These are phyloP conservation scores for Globisporangium okanoganense DNA, from an alignment of 352 stramenopile genomes.

Conservation along the genomic window DNA sequence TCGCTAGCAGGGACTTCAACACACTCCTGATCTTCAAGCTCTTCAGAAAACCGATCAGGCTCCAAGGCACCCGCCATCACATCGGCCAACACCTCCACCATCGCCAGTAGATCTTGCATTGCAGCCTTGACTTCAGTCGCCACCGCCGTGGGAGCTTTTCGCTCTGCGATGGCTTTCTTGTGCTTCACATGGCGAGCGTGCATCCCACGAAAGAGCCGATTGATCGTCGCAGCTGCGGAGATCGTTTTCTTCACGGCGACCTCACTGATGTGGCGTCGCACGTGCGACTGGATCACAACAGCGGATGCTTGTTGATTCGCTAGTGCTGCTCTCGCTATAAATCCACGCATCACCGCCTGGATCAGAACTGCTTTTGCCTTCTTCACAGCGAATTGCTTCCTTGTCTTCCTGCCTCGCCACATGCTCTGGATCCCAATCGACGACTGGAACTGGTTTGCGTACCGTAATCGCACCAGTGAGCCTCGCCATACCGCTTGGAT, in stretches of 20 bases:
- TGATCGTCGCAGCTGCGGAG: constrained; percentile 9
- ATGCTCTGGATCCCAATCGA: constrained; percentile 23
- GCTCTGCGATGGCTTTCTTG: not conserved
- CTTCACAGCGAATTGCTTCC: constrained; percentile 13
- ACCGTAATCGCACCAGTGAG: constrained; percentile 10
- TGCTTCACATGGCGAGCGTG: not conserved
- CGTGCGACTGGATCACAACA: constrained; percentile 21
- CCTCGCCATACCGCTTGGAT: constrained; percentile 32
- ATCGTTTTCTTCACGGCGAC: constrained; percentile 7
- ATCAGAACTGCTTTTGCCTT: constrained; percentile 22
- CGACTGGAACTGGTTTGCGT: constrained; percentile 8
- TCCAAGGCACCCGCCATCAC: not conserved
- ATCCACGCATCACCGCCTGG: constrained; percentile 20
- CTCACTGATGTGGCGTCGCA: constrained; percentile 13
- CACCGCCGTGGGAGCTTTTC: not conserved
- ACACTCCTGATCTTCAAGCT: not conserved
- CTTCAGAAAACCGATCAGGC: not conserved
- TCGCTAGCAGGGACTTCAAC: not conserved
- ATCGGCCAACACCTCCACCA: constrained; percentile 5
- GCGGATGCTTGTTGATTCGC: constrained; percentile 17
- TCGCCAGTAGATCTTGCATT: constrained; percentile 15
- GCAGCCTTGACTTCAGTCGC: constrained; percentile 6
- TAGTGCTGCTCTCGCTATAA: constrained; percentile 15
- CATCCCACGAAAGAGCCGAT: constrained; percentile 5
- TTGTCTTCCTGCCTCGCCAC: constrained; percentile 21